Conservation (phyloP, 2,329 filamentous ascomycete genomes). For the Herpomyces periplanetae region DNA sequence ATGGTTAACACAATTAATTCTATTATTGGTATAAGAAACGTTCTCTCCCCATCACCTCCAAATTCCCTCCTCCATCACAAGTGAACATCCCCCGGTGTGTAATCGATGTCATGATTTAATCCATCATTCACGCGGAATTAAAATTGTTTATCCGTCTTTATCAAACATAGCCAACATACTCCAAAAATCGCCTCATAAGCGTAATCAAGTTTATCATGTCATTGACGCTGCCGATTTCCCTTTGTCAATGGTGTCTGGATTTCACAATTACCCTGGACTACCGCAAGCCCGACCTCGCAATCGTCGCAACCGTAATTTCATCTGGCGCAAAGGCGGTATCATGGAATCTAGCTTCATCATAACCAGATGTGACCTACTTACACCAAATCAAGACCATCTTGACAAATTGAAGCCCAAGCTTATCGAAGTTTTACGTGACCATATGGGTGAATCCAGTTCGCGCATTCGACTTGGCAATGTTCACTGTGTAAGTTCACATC, state of each 20-base stretch:
- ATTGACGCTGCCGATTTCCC: conserved; percentile 87
- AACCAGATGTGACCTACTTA: conserved; percentile 50
- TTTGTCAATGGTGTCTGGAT: conserved; percentile 46
- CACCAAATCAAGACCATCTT: conserved; percentile 42
- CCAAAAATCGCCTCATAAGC: conserved; percentile 46
- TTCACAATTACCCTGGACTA: conserved; percentile 26
- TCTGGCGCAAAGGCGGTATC: conserved; percentile 23
- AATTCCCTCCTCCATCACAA: conserved; percentile 3
- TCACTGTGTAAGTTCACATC: conserved; percentile 42
- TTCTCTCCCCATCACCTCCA: conserved; percentile 4
- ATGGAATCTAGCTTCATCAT: conserved; percentile 65
- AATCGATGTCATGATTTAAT: conserved; percentile 49
- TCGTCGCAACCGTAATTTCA: conserved; percentile 24
- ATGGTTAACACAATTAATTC: conserved; percentile 4
- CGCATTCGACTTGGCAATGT: conserved; percentile 58
- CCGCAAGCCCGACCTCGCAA: conserved; percentile 41
- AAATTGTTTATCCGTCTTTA: conserved; percentile 43
- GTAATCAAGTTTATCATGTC: conserved; percentile 82
- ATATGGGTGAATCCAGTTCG: conserved; percentile 23
- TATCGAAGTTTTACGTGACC: conserved; percentile 29
- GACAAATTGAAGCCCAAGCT: conserved; percentile 58
- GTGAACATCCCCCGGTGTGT: conserved; percentile 20
- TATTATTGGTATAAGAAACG: not conserved
- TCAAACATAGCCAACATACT: conserved; percentile 48
- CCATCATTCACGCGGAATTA: conserved; percentile 27